Percentiles rank a stretch among this genome's conserved stretches.
These are phyloP conservation scores for Powellomyces hirtus DNA, from an alignment of 192 early-diverging fungal genomes.

Conservation along the genomic window DNA sequence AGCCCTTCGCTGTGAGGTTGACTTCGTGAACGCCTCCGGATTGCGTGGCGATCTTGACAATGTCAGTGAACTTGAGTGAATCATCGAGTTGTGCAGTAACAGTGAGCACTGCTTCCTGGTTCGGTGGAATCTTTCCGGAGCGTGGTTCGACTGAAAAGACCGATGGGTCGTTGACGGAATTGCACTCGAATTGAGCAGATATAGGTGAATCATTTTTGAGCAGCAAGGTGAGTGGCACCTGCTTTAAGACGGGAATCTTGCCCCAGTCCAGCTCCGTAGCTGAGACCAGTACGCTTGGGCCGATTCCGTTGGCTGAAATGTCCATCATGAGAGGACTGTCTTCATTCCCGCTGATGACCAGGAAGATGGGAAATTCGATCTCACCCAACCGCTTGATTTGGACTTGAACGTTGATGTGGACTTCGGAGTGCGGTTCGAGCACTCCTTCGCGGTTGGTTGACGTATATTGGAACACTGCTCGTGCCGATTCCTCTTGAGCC, in stretches of 20 bases:
- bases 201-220: constrained; percentile 56
- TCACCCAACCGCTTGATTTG: constrained; percentile 51
- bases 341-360: constrained; percentile 46
- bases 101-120: constrained; percentile 18
- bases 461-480: constrained; percentile 42
- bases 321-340: constrained; percentile 38
- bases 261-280: constrained; percentile 55
- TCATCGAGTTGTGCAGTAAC: constrained; percentile 58
- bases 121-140: constrained; percentile 38
- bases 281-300: constrained; percentile 49
- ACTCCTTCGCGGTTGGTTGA: constrained; percentile 41
- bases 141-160: constrained; percentile 46
- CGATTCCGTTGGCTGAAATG: constrained; percentile 52
- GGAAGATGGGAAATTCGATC: constrained; percentile 49
- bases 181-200: constrained; percentile 45
- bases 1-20: constrained; percentile 51
- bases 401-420: constrained; percentile 36
- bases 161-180: constrained; percentile 39
- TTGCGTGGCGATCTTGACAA: constrained; percentile 45
- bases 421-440: constrained; percentile 43
- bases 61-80: constrained; percentile 57
- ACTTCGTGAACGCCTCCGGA: constrained; percentile 46
- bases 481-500: constrained; percentile 46
- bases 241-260: constrained; percentile 52
- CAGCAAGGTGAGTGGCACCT: constrained; percentile 14